These are phyloP conservation scores for Dictyophora rubrovolvata DNA, from an alignment of 768 basidiomycete genomes.

Conservation along the genomic window DNA sequence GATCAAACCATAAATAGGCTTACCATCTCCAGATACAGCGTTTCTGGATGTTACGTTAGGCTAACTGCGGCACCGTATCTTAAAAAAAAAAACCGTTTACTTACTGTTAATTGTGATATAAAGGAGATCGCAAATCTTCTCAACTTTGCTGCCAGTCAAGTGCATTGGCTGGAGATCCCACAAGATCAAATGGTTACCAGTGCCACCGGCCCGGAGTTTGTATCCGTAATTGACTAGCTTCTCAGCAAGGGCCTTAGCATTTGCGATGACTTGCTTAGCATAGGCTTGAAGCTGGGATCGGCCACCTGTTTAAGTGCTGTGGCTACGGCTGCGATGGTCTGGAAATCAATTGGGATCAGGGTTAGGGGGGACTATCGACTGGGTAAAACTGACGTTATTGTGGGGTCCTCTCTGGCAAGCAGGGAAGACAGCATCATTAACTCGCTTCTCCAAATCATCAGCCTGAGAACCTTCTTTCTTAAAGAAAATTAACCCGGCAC, in stretches of 20 bases:
- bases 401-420: conserved; percentile 99
- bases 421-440: conserved; percentile 98
- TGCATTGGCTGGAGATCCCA: conserved; percentile 96
- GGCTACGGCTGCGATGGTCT: conserved; percentile 94
- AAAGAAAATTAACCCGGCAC: conserved; percentile 98
- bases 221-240: conserved; percentile 73
- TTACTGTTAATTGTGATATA: conserved; percentile 94
- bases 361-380: background rate
- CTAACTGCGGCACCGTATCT: background rate
- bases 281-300: conserved; percentile 82
- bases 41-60: conserved; percentile 47
- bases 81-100: conserved; percentile 22
- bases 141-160: conserved; percentile 95
- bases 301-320: conserved; percentile 86
- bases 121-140: conserved; percentile 95
- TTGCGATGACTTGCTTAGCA: conserved; percentile 89
- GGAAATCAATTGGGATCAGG: background rate
- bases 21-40: conserved; percentile 86
- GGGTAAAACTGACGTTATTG: conserved; percentile 67
- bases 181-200: conserved; percentile 95
- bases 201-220: conserved; percentile 93
- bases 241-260: conserved; percentile 68
- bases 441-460: conserved; percentile 87
- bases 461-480: conserved; percentile 77
- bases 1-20: background rate